Percentiles rank a stretch among this genome's conserved stretches.
Evolutionary conservation across 345 rosid species (phyloP).

Genomic region (Boechera stricta): DNA sequence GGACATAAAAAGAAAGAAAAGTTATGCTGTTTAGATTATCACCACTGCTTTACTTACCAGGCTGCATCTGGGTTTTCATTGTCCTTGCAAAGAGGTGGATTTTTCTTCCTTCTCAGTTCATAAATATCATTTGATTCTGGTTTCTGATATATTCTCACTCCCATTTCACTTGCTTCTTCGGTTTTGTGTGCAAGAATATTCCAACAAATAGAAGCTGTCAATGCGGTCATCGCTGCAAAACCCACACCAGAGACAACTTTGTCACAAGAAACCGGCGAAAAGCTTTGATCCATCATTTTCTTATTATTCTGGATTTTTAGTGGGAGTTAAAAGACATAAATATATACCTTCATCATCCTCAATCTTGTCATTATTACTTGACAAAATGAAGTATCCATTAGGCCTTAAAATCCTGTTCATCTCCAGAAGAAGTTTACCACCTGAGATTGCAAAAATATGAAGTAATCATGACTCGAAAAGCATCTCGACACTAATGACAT

Average conservation of each 20-base stretch:
- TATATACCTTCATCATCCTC: constrained; percentile 83
- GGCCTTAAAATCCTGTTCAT: constrained; percentile 94
- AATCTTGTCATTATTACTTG: constrained; percentile 70
- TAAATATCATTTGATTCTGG: constrained; percentile 89
- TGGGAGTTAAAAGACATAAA: neutral
- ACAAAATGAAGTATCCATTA: constrained; percentile 84
- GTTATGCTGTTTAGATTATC: neutral
- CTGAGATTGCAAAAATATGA: constrained; percentile 46
- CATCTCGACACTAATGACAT: neutral
- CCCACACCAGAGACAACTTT: constrained; percentile 11
- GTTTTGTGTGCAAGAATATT: constrained; percentile 91
- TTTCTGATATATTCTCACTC: constrained; percentile 89
- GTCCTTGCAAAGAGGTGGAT: constrained; percentile 87
- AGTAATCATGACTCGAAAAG: constrained; percentile 16
- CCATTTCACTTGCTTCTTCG: constrained; percentile 90
- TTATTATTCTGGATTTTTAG: neutral
- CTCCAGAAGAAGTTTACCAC: constrained; percentile 87
- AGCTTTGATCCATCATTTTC: neutral
- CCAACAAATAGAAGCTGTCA: constrained; percentile 92
- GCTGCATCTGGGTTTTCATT: constrained; percentile 92
- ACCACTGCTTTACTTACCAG: constrained; percentile 61
- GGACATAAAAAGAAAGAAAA: constrained; percentile 1
- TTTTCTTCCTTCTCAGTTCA: constrained; percentile 76
- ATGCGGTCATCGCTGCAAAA: constrained; percentile 68
- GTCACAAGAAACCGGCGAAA: constrained; percentile 27